These are phyloP conservation scores for Zalaria sp. DNA, from an alignment of 2,329 filamentous ascomycete species.

Conservation along the genomic window DNA sequence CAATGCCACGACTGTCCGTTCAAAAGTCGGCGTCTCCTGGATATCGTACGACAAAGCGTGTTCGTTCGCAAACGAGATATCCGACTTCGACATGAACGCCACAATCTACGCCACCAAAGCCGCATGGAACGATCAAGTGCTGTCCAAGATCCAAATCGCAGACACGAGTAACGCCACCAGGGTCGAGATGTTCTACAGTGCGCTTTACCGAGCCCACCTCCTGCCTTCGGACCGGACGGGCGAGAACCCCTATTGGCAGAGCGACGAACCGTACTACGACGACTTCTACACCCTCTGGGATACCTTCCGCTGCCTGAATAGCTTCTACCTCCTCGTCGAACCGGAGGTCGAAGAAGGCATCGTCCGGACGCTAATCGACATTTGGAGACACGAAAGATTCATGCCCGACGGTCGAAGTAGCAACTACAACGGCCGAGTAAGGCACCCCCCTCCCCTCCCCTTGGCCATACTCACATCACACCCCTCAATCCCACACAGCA, in stretches of 20 bases:
- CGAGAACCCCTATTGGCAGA: conserved; percentile 54
- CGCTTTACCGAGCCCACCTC: conserved; percentile 55
- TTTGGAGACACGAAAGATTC: conserved; percentile 56
- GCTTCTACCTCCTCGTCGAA: conserved; percentile 51
- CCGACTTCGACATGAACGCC: conserved; percentile 17
- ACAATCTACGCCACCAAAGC: conserved; percentile 24
- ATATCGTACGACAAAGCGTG: conserved; percentile 50
- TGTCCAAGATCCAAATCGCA: conserved; percentile 42
- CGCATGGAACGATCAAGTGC: conserved; percentile 48
- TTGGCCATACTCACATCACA: too few species aligned
- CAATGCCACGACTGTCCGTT: conserved; percentile 26
- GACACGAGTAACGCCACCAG: background rate
- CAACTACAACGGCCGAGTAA: conserved; percentile 48
- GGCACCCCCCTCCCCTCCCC: too few species aligned
- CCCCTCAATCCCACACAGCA: too few species aligned
- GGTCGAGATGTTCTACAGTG: conserved; percentile 35
- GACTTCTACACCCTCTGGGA: conserved; percentile 59
- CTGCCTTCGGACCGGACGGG: conserved; percentile 57
- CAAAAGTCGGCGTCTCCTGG: conserved; percentile 52
- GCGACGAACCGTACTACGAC: conserved; percentile 54
- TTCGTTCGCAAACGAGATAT: conserved; percentile 45
- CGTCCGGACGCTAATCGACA: conserved; percentile 53
- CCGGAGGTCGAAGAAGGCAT: conserved; percentile 50
- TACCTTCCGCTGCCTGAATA: conserved; percentile 48
- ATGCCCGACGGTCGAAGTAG: conserved; percentile 57